Evolutionary conservation across 257 asterid species (phyloP).

Genomic region (Ophiorrhiza pumila): DNA sequence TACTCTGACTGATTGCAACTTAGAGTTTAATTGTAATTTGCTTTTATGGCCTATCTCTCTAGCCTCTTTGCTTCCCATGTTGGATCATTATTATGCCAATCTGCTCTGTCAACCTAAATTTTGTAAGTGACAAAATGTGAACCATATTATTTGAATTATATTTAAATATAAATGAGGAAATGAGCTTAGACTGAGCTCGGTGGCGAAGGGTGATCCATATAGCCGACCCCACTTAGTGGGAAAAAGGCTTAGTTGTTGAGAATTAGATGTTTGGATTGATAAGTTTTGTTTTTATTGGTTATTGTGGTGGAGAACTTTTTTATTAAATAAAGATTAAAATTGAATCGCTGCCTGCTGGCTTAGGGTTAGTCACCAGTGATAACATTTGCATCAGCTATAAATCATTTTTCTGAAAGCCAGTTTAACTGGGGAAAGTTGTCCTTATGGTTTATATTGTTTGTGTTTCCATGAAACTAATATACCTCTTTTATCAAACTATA

Average conservation of each 20-base stretch:
- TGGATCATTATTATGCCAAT: not conserved
- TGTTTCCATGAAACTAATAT: not conserved
- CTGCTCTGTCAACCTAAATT: not conserved
- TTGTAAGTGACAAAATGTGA: not conserved
- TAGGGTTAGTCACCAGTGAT: not conserved
- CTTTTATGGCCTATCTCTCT: not conserved
- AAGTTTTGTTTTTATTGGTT: too few species aligned
- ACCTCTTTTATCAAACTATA: not conserved
- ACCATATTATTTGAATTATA: too few species aligned
- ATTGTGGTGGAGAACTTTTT: too few species aligned
- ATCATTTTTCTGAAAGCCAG: not conserved
- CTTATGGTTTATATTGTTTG: not conserved
- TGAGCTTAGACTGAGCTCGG: too few species aligned
- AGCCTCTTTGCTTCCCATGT: not conserved
- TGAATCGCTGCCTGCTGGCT: too few species aligned
- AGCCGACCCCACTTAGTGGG: too few species aligned
- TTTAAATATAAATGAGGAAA: too few species aligned
- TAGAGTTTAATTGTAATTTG: not conserved
- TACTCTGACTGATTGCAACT: constrained; percentile 16
- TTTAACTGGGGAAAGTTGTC: not conserved
- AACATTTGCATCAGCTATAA: not conserved
- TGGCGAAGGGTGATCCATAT: too few species aligned
- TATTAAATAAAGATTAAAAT: too few species aligned
- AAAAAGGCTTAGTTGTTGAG: too few species aligned
- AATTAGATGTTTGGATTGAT: too few species aligned